Evolutionary conservation across 169 alveolate genomes (phyloP), one percentile per base, ranked within the genome.

Genomic region (Plasmodium chabaudi): DNA sequence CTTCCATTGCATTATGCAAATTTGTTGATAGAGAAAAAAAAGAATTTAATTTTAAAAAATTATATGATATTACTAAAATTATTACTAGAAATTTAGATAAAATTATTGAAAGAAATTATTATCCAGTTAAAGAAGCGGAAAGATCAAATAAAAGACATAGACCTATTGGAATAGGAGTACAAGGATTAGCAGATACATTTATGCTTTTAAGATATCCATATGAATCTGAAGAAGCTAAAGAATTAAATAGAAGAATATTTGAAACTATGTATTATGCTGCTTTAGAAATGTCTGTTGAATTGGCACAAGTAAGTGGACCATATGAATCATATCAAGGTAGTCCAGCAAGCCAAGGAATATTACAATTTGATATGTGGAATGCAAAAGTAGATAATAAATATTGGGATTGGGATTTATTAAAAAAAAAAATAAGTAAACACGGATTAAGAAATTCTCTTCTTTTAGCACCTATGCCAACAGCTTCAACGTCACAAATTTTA

Each of bases 401-500:
- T 55, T 98, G 98, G 94, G 98, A 99, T 79, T 99, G 99, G 99
- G 98, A 95, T 47, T 88, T 65, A 3, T 93, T 99, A 39, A 97
- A 97, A 94, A 92, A 86, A 12, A 95, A 95, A 46, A 97, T 99
- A 25, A 92, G 91, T 56, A 89, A 94, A 67, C 92, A 95, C 92
- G 99, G 99, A 13, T 92, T 98, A 72, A 94, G 99, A 49, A 99
- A 99, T 93, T 98, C 99, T 9, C 95, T 99, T 9, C 90, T 99
- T 49, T 88, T 98, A 44, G 99, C 99, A 5, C 99, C 99, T 27
- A 99, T 99, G 99, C 99, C 99, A 0, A 99, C 99, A 9, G 99
- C 99, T 0, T 94, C 98, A 67, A 99, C 99, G 13, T 97, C 99
- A 1, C 99, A 98, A 94, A 98, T 98, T 55, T 94, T 98, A 42